phyloP scores from a whole-genome alignment of 2,329 filamentous ascomycete genomes.

The Colletotrichum zoysiae region DNA sequence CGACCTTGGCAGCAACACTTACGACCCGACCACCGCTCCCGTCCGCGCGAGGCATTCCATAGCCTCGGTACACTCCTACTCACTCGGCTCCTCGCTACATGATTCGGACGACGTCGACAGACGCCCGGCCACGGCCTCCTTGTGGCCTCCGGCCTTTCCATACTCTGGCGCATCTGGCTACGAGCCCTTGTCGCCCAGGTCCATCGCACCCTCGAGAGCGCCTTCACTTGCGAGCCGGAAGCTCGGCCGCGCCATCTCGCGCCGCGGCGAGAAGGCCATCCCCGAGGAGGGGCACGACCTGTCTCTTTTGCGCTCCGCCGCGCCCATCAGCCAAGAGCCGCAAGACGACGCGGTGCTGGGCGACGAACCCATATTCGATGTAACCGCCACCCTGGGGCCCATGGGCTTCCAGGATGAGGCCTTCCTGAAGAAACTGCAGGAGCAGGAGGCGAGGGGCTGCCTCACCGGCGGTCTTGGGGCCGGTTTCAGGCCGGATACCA shows the following conservation, averaged over 20 bases:
- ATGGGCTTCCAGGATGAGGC: slow-evolving; percentile 57
- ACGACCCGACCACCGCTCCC: slow-evolving; percentile 45
- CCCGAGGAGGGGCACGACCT: slow-evolving; percentile 59
- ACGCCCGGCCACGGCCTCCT: slow-evolving; percentile 33
- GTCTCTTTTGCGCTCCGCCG: slow-evolving; percentile 57
- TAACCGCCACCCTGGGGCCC: slow-evolving; percentile 61
- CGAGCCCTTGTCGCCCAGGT: slow-evolving; percentile 38
- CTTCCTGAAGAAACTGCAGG: slow-evolving; percentile 60
- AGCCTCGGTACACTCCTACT: slow-evolving; percentile 55
- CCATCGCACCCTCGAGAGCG: slow-evolving; percentile 42
- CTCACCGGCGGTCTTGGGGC: slow-evolving; percentile 70
- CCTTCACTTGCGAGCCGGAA: slow-evolving; percentile 46
- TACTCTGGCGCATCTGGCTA: slow-evolving; percentile 47
- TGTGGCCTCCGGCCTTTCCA: slow-evolving; percentile 48
- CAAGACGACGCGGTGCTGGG: slow-evolving; percentile 50
- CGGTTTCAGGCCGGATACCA: slow-evolving; percentile 63
- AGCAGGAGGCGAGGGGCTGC: slow-evolving; percentile 66
- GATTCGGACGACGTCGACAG: slow-evolving; percentile 12
- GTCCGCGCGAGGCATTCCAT: slow-evolving; percentile 54
- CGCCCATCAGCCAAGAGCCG: slow-evolving; percentile 54
- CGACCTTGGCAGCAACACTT: slow-evolving; percentile 46
- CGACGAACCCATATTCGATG: slow-evolving; percentile 55
- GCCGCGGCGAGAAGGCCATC: slow-evolving; percentile 47
- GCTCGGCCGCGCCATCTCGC: slow-evolving; percentile 46
- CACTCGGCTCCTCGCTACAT: slow-evolving; percentile 43